Evolutionary conservation across 306 rosid genomes (phyloP), one percentile per base, ranked within the genome.

Genomic region (Prunus kanzakura): DNA sequence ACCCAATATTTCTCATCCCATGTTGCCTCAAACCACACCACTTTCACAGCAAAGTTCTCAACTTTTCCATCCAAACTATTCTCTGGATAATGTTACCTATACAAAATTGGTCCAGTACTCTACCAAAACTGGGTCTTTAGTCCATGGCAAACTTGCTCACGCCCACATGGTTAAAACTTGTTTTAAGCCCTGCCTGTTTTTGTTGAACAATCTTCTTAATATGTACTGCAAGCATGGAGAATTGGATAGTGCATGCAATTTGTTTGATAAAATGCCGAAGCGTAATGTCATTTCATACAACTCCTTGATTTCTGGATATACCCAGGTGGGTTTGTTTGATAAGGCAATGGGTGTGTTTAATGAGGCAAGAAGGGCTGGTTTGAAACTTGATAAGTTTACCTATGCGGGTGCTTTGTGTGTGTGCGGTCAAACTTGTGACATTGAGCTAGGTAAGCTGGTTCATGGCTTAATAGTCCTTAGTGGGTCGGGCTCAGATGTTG

Each of bases 351-450:
- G 35, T 23, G 73, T 84, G 23, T 81, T 86, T 73, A 32, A 49
- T 29, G 76, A 84, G 65, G 88, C 85, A 52, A 81, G 85, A 75
- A 65, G 35, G 71, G 64, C 27, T 7, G 76, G 75, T 64, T 75
- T 77, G 38, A 74, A 69, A 25, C 79, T 72, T 49, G 89, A 85
- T 69, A 86, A 81, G 80, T 81, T 81, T 64, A 85, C 91, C 69
- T 88, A 79, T 72, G 80, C 84, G 0, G 79, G 85, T 7, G 80
- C 80, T 64, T 68, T 89, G 38, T 61, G 79, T 57, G 78, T 76
- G 12, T 87, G 86, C 20, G 62, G 83, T 58, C 81, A 71, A 54
- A 77, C 61, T 8, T 66, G 79, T 38, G 78, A 85, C 71, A 47
- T 81, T 32, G 50, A 32, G 51, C 64, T 74, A 7, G 93, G 91